phyloP scores from a whole-genome alignment of 2,329 filamentous ascomycete species.

The Paraconiothyrium brasiliense region DNA sequence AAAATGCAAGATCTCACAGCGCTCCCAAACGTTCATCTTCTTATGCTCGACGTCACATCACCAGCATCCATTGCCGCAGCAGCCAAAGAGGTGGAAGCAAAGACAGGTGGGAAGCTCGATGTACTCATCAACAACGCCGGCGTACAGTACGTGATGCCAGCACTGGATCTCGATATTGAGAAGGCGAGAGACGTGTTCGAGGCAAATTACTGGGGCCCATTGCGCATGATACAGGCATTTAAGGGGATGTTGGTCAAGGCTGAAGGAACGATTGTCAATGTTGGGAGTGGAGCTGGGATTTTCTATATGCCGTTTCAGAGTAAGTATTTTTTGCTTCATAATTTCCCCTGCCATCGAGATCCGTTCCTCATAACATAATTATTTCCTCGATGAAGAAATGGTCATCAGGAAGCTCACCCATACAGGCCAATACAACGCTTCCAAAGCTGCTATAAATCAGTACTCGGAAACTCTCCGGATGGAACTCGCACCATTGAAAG shows the following conservation, averaged over 20 bases:
- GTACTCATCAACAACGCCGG: conserved; percentile 57
- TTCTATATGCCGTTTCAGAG: conserved; percentile 13
- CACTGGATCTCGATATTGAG: conserved; percentile 35
- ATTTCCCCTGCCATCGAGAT: no score
- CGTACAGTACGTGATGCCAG: conserved; percentile 43
- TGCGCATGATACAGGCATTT: conserved; percentile 53
- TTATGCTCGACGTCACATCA: conserved; percentile 24
- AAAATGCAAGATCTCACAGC: conserved; percentile 9
- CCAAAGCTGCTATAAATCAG: conserved; percentile 48
- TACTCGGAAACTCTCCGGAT: conserved; percentile 29
- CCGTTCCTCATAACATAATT: not conserved
- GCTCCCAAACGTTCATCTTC: conserved; percentile 32
- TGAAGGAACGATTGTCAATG: conserved; percentile 25
- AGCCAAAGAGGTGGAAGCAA: conserved; percentile 6
- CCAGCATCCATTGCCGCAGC: conserved; percentile 18
- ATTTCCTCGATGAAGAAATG: not conserved
- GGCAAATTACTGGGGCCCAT: conserved; percentile 53
- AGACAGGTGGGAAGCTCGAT: conserved; percentile 25
- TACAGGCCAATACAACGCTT: conserved; percentile 40
- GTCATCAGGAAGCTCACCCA: not conserved
- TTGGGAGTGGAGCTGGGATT: conserved; percentile 16
- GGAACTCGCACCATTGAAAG: conserved; percentile 28
- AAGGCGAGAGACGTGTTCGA: conserved; percentile 26
- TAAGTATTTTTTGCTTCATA: not conserved
- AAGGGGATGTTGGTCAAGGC: conserved; percentile 26